These are phyloP conservation scores for Alnus rubra DNA, from an alignment of 306 rosid species.

Conservation along the genomic window DNA sequence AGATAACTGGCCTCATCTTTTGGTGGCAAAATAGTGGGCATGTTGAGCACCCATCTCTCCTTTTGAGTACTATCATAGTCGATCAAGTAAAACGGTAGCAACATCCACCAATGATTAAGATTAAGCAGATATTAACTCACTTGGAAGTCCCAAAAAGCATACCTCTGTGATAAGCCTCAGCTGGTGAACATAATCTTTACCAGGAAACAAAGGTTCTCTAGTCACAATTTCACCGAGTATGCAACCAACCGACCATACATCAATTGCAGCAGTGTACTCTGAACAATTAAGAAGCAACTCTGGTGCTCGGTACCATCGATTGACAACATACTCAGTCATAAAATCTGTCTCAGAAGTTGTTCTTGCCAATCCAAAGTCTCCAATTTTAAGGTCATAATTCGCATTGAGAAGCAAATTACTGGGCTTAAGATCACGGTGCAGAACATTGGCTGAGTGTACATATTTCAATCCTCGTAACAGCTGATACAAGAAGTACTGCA, in stretches of 20 bases:
- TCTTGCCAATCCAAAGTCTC: constrained; percentile 95
- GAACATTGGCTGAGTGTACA: constrained; percentile 85
- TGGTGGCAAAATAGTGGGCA: background rate
- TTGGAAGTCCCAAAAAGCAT: constrained; percentile 30
- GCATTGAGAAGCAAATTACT: constrained; percentile 87
- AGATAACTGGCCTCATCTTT: background rate
- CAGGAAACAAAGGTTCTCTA: constrained; percentile 92
- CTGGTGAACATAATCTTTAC: constrained; percentile 98
- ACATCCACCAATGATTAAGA: constrained; percentile 38
- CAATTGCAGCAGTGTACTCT: constrained; percentile 96
- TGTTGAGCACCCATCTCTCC: background rate
- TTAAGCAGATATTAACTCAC: constrained; percentile 42
- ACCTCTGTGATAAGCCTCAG: constrained; percentile 95
- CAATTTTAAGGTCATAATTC: constrained; percentile 89
- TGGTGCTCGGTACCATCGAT: constrained; percentile 98
- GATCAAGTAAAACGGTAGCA: background rate
- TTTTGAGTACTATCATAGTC: background rate
- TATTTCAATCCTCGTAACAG: constrained; percentile 89
- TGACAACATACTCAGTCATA: constrained; percentile 98
- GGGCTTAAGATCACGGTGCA: constrained; percentile 99
- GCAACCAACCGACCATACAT: constrained; percentile 98
- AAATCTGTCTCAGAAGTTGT: constrained; percentile 90
- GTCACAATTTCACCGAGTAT: constrained; percentile 90
- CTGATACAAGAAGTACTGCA: constrained; percentile 95
- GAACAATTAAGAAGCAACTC: constrained; percentile 94